A percentile compares a stretch with the other conserved stretches of the same genome.
phyloP scores from a whole-genome alignment of 768 basidiomycete species.

The Leucogyrophana mollusca region DNA sequence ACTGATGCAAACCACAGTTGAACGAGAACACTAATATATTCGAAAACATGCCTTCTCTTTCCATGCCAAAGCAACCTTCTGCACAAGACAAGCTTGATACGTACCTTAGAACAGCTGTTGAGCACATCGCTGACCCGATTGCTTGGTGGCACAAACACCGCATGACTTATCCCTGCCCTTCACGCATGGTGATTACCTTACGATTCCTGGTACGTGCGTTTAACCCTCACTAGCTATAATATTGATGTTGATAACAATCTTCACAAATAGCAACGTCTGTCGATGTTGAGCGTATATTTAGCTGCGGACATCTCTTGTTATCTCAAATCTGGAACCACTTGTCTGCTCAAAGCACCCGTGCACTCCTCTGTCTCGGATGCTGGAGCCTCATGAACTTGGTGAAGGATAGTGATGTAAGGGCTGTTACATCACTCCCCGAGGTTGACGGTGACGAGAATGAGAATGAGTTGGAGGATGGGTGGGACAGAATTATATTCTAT shows the following conservation, averaged over 20 bases:
- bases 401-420: conserved; percentile 16
- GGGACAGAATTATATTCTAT: too few species aligned
- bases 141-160: conserved; percentile 29
- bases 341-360: conserved; percentile 14
- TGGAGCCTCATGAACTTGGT: conserved; percentile 18
- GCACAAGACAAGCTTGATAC: conserved; percentile 14
- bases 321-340: conserved; percentile 24
- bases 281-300: conserved; percentile 6
- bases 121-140: conserved; percentile 20
- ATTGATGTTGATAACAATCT: conserved; percentile 12
- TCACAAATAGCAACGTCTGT: conserved; percentile 7
- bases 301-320: conserved; percentile 14
- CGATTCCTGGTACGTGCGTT: conserved; percentile 27
- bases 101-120: conserved; percentile 29
- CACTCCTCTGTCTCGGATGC: conserved; percentile 14
- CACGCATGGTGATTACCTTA: conserved; percentile 34
- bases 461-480: not conserved
- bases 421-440: conserved; percentile 10
- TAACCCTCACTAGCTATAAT: conserved; percentile 17
- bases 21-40: not conserved
- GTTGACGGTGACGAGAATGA: conserved; percentile 7
- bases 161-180: conserved; percentile 24
- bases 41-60: not conserved
- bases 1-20: too few species aligned
- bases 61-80: not conserved